phyloP scores from a whole-genome alignment of 2,329 filamentous ascomycete species.

The Diaporthe citriasiana region DNA sequence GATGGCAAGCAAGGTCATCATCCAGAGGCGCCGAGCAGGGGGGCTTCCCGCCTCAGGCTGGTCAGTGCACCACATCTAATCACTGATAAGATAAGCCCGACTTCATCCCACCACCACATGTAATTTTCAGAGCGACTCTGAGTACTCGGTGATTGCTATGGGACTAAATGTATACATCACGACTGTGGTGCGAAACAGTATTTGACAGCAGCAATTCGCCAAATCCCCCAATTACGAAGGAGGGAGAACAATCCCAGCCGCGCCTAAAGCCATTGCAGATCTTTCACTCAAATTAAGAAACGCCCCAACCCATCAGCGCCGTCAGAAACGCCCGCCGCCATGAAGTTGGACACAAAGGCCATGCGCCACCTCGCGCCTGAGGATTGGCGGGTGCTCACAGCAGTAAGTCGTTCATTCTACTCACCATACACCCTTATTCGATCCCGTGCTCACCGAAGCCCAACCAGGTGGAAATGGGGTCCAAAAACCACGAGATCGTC shows the following conservation, averaged over 20 bases:
- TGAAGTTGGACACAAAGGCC: conserved; percentile 96
- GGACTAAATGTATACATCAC: too few species aligned
- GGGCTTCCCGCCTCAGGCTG: conserved; percentile 3
- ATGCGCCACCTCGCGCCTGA: conserved; percentile 93
- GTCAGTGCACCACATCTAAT: conserved; percentile 40
- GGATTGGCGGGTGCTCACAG: conserved; percentile 95
- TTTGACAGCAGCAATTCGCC: background rate
- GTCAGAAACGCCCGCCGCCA: conserved; percentile 56
- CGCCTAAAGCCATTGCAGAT: too few species aligned
- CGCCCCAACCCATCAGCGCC: background rate
- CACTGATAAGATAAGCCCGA: conserved; percentile 40
- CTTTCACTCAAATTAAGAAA: background rate
- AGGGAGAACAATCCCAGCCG: background rate
- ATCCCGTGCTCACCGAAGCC: conserved; percentile 51
- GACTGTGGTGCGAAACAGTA: background rate
- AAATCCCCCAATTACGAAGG: too few species aligned
- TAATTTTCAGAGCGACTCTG: conserved; percentile 39
- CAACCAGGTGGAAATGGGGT: conserved; percentile 87
- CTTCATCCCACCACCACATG: conserved; percentile 30
- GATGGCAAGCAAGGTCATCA: conserved; percentile 40
- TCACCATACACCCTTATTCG: conserved; percentile 39
- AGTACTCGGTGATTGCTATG: background rate
- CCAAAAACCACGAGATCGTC: conserved; percentile 96
- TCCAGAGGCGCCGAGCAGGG: conserved; percentile 31
- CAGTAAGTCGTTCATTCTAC: conserved; percentile 68